Evolutionary conservation across 2,329 filamentous ascomycete genomes (phyloP), one percentile per base, ranked within the genome.

Genomic region (Pseudocercospora ulei): DNA sequence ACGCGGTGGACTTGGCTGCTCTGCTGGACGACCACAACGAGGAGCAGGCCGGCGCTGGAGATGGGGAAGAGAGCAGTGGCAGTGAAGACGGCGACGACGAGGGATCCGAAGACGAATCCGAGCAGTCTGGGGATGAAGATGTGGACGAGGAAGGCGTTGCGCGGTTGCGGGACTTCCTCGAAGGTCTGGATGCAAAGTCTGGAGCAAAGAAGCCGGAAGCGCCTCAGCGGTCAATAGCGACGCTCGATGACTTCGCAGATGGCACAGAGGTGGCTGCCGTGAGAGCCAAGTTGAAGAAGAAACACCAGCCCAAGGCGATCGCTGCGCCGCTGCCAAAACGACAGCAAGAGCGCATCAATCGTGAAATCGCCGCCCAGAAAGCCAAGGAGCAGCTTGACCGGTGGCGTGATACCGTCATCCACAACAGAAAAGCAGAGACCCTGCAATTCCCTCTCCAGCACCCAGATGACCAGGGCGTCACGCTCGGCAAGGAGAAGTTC

Each of bases 351-450:
- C 77, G 78, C 34, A 64, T 95, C 9, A 80, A 93, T 55, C 82
- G 90, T 35, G 69, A 70, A 36, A 85, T 78, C 14, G 90, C 90
- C 2, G 92, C 87, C 53, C 77, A 86, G 22, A 87, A 94, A 67
- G 87, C 85, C 35, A 94, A 92, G 55, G 80, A 95, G 61, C 88
- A 86, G 0, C 69, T 98, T 16, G 78, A 83, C 47, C 77, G 85
- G 53, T 98, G 90, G 90, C 80, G 80, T 19, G 88, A 95, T 44
- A 96, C 90, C 0, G 86, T 98, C 55, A 93, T 95, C 64, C 77
- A 84, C 19, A 95, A 95, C 61, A 80, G 90, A 43, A 75, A 85
- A 51, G 87, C 88, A 1, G 90, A 96, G 48, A 85, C 94, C 60
- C 68, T 98, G 7, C 71, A 79, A 12, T 98, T 98, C 56, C 90